These are phyloP conservation scores for Myxozyma sirexii DNA, from an alignment of 805 yeast species.

Conservation along the genomic window DNA sequence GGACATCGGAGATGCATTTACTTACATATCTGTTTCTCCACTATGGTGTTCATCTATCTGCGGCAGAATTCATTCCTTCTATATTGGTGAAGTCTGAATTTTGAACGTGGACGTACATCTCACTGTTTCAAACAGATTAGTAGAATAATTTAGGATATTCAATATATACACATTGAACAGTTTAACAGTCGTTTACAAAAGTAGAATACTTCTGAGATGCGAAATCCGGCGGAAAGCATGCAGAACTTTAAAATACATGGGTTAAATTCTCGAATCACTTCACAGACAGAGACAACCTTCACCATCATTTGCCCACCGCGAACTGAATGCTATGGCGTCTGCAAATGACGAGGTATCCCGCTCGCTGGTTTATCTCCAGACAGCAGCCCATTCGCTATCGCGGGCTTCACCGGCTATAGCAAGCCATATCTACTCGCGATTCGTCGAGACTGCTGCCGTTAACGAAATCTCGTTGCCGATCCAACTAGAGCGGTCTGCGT, in stretches of 20 bases:
- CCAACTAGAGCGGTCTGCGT: conserved; percentile 23
- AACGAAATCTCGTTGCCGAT: conserved; percentile 15
- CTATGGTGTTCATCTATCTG: conserved; percentile 7
- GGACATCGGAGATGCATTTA: conserved; percentile 1
- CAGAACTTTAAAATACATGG: no score
- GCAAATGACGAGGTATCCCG: background rate
- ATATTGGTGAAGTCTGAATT: conserved; percentile 5
- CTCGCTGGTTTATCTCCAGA: conserved; percentile 16
- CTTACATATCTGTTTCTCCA: conserved; percentile 5
- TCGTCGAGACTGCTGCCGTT: conserved; percentile 13
- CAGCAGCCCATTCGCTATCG: conserved; percentile 24
- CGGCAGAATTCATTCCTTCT: conserved; percentile 26
- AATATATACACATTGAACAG: no score
- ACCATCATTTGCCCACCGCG: background rate
- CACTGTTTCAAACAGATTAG: no score
- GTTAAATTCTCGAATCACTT: no score
- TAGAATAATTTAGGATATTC: no score
- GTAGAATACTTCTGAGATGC: no score
- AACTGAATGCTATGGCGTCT: background rate
- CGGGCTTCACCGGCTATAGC: conserved; percentile 18
- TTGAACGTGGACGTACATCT: conserved; percentile 31
- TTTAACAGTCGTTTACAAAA: no score
- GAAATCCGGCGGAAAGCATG: no score
- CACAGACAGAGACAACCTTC: no score
- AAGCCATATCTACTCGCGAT: conserved; percentile 15